Percentiles rank a stretch among this genome's conserved stretches.
These are phyloP conservation scores for Lentinula boryana DNA, from an alignment of 768 basidiomycete species.

Conservation along the genomic window DNA sequence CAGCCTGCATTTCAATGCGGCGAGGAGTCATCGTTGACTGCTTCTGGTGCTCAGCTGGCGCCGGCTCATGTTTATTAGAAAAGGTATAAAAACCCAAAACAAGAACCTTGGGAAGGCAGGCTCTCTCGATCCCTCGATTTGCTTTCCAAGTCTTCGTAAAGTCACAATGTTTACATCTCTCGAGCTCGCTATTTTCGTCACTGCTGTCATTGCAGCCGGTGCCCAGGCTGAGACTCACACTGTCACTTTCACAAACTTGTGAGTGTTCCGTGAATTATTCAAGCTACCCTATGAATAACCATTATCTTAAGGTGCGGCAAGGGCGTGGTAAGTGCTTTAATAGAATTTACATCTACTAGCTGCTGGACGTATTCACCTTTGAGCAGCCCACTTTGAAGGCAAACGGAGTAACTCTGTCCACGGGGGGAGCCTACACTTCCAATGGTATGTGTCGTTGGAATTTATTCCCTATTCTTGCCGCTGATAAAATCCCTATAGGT, in stretches of 20 bases:
- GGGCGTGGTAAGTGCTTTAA: neutral
- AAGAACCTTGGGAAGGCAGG: too few species aligned
- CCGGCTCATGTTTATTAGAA: too few species aligned
- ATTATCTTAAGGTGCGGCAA: neutral
- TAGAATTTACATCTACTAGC: too few species aligned
- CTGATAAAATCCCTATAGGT: constrained; percentile 1
- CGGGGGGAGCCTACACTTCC: constrained; percentile 19
- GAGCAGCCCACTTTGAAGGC: constrained; percentile 10
- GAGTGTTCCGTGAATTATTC: neutral
- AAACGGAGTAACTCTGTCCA: constrained; percentile 19
- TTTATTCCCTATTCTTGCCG: neutral
- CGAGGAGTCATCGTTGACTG: too few species aligned
- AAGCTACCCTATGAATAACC: too few species aligned
- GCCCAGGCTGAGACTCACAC: constrained; percentile 5
- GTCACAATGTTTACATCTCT: neutral
- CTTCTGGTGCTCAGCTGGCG: too few species aligned
- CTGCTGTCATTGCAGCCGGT: neutral
- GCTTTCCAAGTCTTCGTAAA: neutral
- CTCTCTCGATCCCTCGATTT: neutral
- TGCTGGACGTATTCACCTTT: neutral
- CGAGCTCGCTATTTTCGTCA: neutral
- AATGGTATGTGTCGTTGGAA: constrained; percentile 7
- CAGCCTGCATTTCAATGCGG: too few species aligned
- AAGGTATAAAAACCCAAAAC: neutral
- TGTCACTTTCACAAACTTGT: constrained; percentile 3